Conservation (phyloP, 139 green algal genomes). For the Diplosphaera chodatii region DNA sequence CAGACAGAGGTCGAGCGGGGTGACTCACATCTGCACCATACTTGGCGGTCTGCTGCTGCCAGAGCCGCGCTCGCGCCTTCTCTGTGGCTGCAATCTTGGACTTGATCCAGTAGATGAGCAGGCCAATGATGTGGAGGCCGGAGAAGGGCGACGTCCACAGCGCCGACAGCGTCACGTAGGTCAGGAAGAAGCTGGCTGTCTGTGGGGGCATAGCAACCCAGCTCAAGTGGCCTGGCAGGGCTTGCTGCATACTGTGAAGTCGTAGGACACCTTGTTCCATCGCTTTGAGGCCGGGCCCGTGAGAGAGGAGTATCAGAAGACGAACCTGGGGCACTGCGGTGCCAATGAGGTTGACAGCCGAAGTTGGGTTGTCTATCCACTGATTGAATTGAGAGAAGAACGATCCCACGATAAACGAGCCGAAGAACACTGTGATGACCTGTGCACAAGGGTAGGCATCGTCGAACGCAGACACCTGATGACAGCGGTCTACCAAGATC, state of each 20-base stretch:
- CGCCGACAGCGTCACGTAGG: slow-evolving; percentile 43
- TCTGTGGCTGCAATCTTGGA: slow-evolving; percentile 32
- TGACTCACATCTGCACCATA: slow-evolving; percentile 31
- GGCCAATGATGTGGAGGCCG: slow-evolving; percentile 1
- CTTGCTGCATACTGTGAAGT: too few species aligned
- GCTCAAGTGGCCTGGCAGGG: too few species aligned
- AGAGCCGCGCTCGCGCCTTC: slow-evolving; percentile 47
- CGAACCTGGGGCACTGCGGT: slow-evolving; percentile 32
- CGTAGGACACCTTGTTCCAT: too few species aligned
- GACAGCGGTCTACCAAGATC: too few species aligned
- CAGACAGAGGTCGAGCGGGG: too few species aligned
- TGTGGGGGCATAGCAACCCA: too few species aligned
- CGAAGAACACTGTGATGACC: slow-evolving; percentile 66
- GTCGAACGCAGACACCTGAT: too few species aligned
- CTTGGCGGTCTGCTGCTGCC: slow-evolving; percentile 36
- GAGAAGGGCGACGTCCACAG: slow-evolving; percentile 1
- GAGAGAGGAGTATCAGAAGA: too few species aligned
- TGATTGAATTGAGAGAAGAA: slow-evolving; percentile 45
- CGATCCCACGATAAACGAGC: slow-evolving; percentile 52
- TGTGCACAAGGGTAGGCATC: too few species aligned
- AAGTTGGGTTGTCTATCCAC: slow-evolving; percentile 26
- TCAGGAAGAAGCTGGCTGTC: slow-evolving; percentile 67
- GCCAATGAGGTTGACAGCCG: slow-evolving; percentile 52
- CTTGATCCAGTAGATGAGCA: slow-evolving; percentile 31
- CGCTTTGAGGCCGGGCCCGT: too few species aligned